Evolutionary conservation across 306 rosid species (phyloP), one percentile per base, ranked within the genome.

Genomic region (Dalbergia cultrata): DNA sequence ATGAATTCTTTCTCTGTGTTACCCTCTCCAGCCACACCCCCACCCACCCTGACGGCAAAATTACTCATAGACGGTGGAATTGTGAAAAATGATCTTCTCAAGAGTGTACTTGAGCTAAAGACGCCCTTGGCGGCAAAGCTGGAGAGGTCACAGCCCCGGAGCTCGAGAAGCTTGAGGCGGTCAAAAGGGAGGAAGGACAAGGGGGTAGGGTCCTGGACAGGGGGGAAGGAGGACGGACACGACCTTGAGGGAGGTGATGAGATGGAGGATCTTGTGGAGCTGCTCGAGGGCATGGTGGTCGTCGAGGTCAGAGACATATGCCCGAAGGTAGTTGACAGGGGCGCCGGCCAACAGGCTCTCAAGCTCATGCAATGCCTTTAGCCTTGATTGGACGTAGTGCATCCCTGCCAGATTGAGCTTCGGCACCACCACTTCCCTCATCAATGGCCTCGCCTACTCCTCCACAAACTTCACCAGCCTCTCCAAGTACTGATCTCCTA

Each of bases 211-310:
- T 95, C 99, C 76, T 96, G 86, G 4, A 74, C 60, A 4, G 94
- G 88, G 49, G 85, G 85, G 68, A 12, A 91, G 88, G 79, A 95
- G 79, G 52, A 88, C 93, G 13, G 99, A 91, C 41, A 93, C 97
- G 21, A 95, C 93, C 90, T 95, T 95, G 3, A 95, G 94, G 44
- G 96, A 93, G 17, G 97, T 90, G 12, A 95, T 87, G 4, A 93
- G 93, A 53, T 94, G 89, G 5, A 95, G 91, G 81, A 95, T 95
- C 87, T 98, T 80, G 2, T 96, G 90, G 44, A 95, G 94, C 86
- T 95, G 95, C 89, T 95, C 99, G 21, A 95, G 93, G 35, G 98
- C 97, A 37, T 98, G 99, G 91, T 95, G 96, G 74, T 95, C 99
- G 18, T 98, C 99, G 58, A 95, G 97, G 94, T 95, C 99, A n/a